Evolutionary conservation across 176 grass and related monocot species (phyloP).

Genomic region (Ananas comosus): DNA sequence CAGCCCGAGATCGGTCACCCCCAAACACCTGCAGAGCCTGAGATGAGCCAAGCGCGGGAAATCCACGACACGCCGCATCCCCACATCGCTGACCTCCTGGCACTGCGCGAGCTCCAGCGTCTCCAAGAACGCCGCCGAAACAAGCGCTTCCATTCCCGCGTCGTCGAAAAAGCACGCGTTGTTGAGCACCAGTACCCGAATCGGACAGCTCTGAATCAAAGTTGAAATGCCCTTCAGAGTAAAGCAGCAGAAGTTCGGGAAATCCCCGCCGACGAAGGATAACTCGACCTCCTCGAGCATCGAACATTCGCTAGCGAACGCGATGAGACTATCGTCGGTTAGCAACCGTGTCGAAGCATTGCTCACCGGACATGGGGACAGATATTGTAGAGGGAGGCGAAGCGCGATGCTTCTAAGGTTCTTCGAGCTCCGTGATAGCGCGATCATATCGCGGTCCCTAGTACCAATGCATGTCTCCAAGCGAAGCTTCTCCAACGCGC

Average conservation of each 20-base stretch:
- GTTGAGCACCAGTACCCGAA: conserved; percentile 37
- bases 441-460: conserved; percentile 40
- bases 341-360: conserved; percentile 13
- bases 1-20: conserved; percentile 34
- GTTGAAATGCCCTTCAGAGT: conserved; percentile 34
- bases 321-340: conserved; percentile 44
- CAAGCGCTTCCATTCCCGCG: conserved; percentile 33
- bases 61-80: conserved; percentile 15
- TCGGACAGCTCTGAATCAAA: conserved; percentile 37
- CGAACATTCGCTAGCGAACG: conserved; percentile 30
- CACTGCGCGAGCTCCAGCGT: conserved; percentile 39
- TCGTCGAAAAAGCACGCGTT: conserved; percentile 32
- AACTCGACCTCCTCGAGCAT: conserved; percentile 52
- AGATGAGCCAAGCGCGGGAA: conserved; percentile 29
- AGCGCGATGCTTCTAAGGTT: conserved; percentile 50
- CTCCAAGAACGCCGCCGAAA: conserved; percentile 29
- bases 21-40: conserved; percentile 29
- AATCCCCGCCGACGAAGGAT: conserved; percentile 16
- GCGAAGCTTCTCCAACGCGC: conserved; percentile 40
- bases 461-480: conserved; percentile 53
- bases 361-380: not conserved
- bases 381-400: conserved; percentile 22
- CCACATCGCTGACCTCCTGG: conserved; percentile 26
- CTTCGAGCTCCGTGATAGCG: conserved; percentile 35
- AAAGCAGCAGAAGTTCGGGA: conserved; percentile 23